Percentiles rank a stretch among this genome's conserved stretches.
These are phyloP conservation scores for Aureobasidium sp. DNA, from an alignment of 2,329 filamentous ascomycete species.

Conservation along the genomic window DNA sequence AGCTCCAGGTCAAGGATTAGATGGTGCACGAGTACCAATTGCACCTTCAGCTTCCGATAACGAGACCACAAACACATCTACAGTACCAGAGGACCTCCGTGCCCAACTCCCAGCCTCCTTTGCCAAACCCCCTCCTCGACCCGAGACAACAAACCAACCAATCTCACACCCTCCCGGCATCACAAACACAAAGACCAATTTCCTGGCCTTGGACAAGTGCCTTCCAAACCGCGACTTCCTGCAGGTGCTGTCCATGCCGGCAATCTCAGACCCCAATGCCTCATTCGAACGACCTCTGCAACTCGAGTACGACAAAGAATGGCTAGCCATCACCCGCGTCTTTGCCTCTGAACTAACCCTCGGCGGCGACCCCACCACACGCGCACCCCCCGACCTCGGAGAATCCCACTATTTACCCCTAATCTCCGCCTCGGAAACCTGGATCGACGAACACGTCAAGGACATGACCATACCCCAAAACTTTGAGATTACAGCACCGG, in stretches of 20 bases:
- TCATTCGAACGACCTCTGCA: conserved; percentile 44
- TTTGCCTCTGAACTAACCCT: conserved; percentile 59
- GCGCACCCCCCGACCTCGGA: conserved; percentile 55
- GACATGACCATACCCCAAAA: conserved; percentile 68
- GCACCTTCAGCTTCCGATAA: conserved; percentile 6
- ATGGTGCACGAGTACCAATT: conserved; percentile 24
- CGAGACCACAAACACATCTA: neutral
- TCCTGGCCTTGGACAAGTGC: conserved; percentile 89
- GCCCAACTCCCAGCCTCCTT: conserved; percentile 74
- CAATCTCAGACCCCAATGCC: conserved; percentile 31
- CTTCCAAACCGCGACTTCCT: conserved; percentile 73
- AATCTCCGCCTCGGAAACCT: conserved; percentile 64
- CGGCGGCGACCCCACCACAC: conserved; percentile 53
- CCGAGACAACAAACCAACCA: conserved; percentile 37
- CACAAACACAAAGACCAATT: conserved; percentile 70
- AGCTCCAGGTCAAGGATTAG: conserved; percentile 21
- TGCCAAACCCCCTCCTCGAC: conserved; percentile 30
- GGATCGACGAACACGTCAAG: conserved; percentile 71
- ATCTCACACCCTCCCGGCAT: conserved; percentile 65
- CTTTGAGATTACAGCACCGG: conserved; percentile 69
- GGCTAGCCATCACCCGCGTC: conserved; percentile 84
- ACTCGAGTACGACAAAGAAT: conserved; percentile 83
- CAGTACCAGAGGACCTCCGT: conserved; percentile 59
- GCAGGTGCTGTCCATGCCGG: conserved; percentile 62
- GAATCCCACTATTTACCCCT: conserved; percentile 60